phyloP scores from a whole-genome alignment of 139 green algal species.

The Nannochloris sp. region DNA sequence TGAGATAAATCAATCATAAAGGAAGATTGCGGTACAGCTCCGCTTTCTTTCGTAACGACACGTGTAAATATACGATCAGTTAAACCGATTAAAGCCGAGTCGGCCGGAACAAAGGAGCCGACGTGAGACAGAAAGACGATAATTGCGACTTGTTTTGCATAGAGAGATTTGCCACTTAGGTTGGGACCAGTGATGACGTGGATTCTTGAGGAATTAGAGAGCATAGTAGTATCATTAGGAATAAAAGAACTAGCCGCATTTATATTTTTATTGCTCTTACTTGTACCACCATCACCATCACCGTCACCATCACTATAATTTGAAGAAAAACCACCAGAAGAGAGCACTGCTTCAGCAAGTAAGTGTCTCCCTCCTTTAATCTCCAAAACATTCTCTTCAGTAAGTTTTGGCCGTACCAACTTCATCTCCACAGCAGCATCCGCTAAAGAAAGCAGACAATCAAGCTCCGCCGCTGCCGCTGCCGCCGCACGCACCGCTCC shows the following conservation, averaged over 20 bases:
- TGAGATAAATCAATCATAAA: conserved; percentile 84
- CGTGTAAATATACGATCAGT: conserved; percentile 76
- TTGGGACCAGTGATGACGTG: conserved; percentile 63
- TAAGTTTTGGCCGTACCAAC: conserved; percentile 51
- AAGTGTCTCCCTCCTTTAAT: conserved; percentile 46
- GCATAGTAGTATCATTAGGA: conserved; percentile 70
- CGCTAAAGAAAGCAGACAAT: conserved; percentile 70
- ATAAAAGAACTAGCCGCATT: too few species aligned
- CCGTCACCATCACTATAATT: background rate
- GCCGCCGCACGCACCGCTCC: background rate
- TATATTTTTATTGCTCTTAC: too few species aligned
- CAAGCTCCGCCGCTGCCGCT: conserved; percentile 57
- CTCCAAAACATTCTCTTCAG: conserved; percentile 41
- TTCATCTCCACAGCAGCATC: conserved; percentile 36
- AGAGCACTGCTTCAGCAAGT: background rate
- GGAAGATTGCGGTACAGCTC: conserved; percentile 32
- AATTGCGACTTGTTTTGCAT: conserved; percentile 80
- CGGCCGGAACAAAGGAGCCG: conserved; percentile 43
- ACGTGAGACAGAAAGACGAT: conserved; percentile 78
- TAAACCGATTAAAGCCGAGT: conserved; percentile 50
- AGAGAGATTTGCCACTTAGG: conserved; percentile 69
- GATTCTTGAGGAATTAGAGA: background rate
- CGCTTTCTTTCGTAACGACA: conserved; percentile 37
- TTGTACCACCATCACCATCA: conserved; percentile 23
- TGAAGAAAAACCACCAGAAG: background rate